Percentiles rank a stretch among this genome's conserved stretches.
These are phyloP conservation scores for Yamadazyma buinensis DNA, from an alignment of 1,139 yeast species.

Conservation along the genomic window DNA sequence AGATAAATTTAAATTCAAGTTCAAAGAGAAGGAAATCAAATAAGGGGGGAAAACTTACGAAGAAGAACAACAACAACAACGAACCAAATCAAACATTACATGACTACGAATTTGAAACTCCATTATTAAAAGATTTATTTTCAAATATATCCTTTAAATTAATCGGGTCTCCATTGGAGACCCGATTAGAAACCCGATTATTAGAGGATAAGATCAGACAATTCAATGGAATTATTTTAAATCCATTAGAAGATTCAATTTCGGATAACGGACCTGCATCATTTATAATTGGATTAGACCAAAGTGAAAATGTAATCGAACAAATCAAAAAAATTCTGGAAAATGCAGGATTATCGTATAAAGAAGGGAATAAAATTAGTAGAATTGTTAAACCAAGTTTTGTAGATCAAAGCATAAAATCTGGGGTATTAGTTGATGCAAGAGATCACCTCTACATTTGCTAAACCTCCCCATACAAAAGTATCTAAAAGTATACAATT, in stretches of 20 bases:
- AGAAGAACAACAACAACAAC: too few species aligned
- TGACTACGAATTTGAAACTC: background rate
- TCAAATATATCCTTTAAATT: slow-evolving; percentile 7
- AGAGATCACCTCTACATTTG: slow-evolving; percentile 23
- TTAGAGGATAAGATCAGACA: slow-evolving; percentile 9
- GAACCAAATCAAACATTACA: too few species aligned
- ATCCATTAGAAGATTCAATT: too few species aligned
- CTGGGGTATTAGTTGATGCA: slow-evolving; percentile 43
- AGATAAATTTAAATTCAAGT: too few species aligned
- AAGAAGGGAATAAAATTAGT: slow-evolving; percentile 33
- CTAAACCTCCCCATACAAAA: too few species aligned
- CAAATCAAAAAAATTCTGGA: slow-evolving; percentile 7
- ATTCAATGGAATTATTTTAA: slow-evolving; percentile 6
- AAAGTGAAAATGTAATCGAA: background rate
- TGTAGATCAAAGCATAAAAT: slow-evolving; percentile 38
- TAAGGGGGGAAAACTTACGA: too few species aligned
- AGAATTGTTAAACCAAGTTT: slow-evolving; percentile 43
- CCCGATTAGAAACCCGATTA: background rate
- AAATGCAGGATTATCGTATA: slow-evolving; percentile 5
- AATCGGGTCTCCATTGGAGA: slow-evolving; percentile 4
- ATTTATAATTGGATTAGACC: background rate
- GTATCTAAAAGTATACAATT: too few species aligned
- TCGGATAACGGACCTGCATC: background rate
- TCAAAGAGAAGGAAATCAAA: too few species aligned
- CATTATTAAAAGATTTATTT: slow-evolving; percentile 6